Percentiles rank a stretch among this genome's conserved stretches.
Evolutionary conservation across 2,329 filamentous ascomycete species (phyloP).

Genomic region (Davidsoniella australis): DNA sequence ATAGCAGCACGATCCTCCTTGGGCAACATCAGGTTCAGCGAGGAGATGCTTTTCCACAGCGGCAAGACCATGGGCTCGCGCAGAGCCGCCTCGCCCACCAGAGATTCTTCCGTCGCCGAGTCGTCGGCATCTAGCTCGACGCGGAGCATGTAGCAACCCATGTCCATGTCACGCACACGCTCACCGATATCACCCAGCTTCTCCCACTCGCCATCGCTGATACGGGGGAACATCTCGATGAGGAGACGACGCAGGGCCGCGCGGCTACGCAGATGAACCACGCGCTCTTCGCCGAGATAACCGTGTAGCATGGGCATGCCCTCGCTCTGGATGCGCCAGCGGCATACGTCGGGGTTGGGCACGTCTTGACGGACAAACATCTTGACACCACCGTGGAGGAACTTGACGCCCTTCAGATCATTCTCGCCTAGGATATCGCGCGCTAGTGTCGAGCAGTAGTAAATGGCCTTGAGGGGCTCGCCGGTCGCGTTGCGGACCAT

Average conservation of each 20-base stretch:
- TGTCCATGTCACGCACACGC: conserved; percentile 57
- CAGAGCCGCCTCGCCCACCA: conserved; percentile 26
- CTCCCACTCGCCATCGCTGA: conserved; percentile 56
- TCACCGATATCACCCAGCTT: conserved; percentile 77
- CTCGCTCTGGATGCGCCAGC: conserved; percentile 91
- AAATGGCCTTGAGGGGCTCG: conserved; percentile 81
- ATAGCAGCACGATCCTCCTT: conserved; percentile 93
- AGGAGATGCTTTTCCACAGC: conserved; percentile 83
- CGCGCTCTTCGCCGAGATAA: conserved; percentile 65
- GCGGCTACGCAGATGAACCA: conserved; percentile 59
- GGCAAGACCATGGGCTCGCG: conserved; percentile 73
- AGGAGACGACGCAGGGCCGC: conserved; percentile 68
- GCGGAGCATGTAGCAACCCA: conserved; percentile 83
- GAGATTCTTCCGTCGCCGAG: conserved; percentile 8
- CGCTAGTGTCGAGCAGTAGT: conserved; percentile 77
- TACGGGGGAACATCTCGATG: conserved; percentile 91
- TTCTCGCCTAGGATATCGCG: conserved; percentile 76
- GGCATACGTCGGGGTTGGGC: conserved; percentile 69
- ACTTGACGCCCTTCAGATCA: conserved; percentile 80
- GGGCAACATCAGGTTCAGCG: conserved; percentile 90
- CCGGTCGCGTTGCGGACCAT: conserved; percentile 90
- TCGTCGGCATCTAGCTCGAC: conserved; percentile 58
- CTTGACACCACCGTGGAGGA: conserved; percentile 91
- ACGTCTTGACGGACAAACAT: conserved; percentile 99
- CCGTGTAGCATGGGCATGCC: conserved; percentile 81